Conservation (phyloP, 371 early-diverging fungal species). For the Parasitella parasitica region DNA sequence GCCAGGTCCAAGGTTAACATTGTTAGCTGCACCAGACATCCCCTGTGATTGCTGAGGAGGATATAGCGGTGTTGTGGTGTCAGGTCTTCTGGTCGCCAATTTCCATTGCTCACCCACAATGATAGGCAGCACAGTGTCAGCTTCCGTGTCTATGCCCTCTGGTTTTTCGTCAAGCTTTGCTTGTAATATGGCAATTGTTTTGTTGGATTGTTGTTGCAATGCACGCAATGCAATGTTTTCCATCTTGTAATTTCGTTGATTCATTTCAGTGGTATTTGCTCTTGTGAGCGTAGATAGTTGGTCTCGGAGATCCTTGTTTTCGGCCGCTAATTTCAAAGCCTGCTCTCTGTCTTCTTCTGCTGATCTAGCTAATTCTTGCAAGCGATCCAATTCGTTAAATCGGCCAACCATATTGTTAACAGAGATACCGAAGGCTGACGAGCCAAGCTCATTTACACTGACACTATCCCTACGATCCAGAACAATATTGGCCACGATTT, state of each 20-base stretch:
- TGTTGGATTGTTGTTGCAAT: slow-evolving; percentile 36
- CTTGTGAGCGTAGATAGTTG: slow-evolving; percentile 17
- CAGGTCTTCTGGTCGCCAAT: slow-evolving; percentile 14
- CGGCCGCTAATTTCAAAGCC: slow-evolving; percentile 32
- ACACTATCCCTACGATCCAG: slow-evolving; percentile 65
- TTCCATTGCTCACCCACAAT: slow-evolving; percentile 45
- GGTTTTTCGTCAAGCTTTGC: slow-evolving; percentile 29
- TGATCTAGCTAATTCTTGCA: slow-evolving; percentile 50
- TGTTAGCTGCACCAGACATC: not conserved
- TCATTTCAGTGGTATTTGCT: not conserved
- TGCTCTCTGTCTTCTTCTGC: slow-evolving; percentile 41
- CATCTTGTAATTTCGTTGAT: slow-evolving; percentile 30
- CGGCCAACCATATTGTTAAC: slow-evolving; percentile 63
- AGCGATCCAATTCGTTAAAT: slow-evolving; percentile 76
- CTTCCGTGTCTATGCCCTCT: slow-evolving; percentile 8
- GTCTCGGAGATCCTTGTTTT: slow-evolving; percentile 41
- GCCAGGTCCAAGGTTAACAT: slow-evolving; percentile 13
- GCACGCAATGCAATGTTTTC: slow-evolving; percentile 42
- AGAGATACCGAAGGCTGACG: slow-evolving; percentile 32
- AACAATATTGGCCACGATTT: slow-evolving; percentile 77
- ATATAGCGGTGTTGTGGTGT: not conserved
- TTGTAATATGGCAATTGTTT: slow-evolving; percentile 42
- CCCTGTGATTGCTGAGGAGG: not conserved
- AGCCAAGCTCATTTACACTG: slow-evolving; percentile 51
- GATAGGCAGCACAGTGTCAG: not conserved